Conservation (phyloP, 2,329 filamentous ascomycete genomes). For the Xylariaceae sp. region DNA sequence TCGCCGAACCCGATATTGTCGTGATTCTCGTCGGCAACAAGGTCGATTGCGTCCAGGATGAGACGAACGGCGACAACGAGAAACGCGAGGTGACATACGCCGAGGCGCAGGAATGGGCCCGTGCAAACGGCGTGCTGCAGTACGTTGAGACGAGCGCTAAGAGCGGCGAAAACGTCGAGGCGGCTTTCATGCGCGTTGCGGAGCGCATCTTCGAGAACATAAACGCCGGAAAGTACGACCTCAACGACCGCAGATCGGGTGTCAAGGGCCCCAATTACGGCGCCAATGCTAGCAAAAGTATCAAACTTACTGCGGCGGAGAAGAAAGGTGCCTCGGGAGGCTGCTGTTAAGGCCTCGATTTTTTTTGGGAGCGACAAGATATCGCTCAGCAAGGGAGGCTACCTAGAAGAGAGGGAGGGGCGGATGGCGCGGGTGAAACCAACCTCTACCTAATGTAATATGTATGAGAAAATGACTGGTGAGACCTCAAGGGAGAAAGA, state of each 20-base stretch:
- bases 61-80: constrained; percentile 33
- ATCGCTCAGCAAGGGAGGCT: neutral
- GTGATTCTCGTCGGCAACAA: constrained; percentile 96
- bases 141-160: constrained; percentile 98
- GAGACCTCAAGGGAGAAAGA: neutral
- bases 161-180: constrained; percentile 88
- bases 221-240: constrained; percentile 86
- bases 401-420: no score
- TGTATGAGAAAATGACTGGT: neutral
- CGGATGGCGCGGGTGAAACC: neutral
- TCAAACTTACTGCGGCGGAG: constrained; percentile 41
- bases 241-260: constrained; percentile 86
- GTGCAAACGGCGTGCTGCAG: constrained; percentile 75
- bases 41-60: constrained; percentile 62
- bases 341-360: constrained; percentile 36
- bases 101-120: constrained; percentile 89
- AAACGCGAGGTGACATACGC: constrained; percentile 69
- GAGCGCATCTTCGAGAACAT: constrained; percentile 97
- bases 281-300: constrained; percentile 37
- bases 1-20: constrained; percentile 92
- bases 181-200: constrained; percentile 86
- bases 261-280: constrained; percentile 68
- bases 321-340: constrained; percentile 40
- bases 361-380: neutral
- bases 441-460: constrained; percentile 14